These are phyloP conservation scores for Boletellus ananas DNA, from an alignment of 768 basidiomycete genomes.

Conservation along the genomic window DNA sequence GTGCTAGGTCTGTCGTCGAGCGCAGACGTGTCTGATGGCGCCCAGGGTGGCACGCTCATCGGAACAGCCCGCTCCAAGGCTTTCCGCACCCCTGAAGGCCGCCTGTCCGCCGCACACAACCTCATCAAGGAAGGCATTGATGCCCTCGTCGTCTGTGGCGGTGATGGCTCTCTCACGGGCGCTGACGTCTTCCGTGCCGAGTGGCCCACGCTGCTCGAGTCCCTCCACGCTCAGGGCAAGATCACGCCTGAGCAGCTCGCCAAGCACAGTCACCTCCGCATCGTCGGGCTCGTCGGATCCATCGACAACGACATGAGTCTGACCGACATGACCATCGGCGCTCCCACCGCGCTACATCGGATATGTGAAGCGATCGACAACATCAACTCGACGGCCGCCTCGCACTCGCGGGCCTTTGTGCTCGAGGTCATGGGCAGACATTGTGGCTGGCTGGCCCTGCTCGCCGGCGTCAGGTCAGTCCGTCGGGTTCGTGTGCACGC, in stretches of 20 bases:
- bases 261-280: constrained; percentile 81
- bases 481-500: not conserved
- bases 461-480: constrained; percentile 84
- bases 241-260: constrained; percentile 73
- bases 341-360: constrained; percentile 89
- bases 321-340: constrained; percentile 97
- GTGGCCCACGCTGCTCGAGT: constrained; percentile 83
- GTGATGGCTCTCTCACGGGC: constrained; percentile 95
- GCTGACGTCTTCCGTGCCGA: constrained; percentile 92
- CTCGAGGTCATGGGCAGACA: constrained; percentile 99
- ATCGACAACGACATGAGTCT: constrained; percentile 99
- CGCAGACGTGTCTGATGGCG: not conserved
- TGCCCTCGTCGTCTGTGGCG: constrained; percentile 94
- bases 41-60: constrained; percentile 88
- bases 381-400: constrained; percentile 94
- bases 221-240: constrained; percentile 64
- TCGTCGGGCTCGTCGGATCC: constrained; percentile 97
- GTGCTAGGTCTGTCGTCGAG: constrained; percentile 15
- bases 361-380: constrained; percentile 99
- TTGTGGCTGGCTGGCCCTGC: constrained; percentile 96
- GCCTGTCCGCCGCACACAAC: constrained; percentile 84
- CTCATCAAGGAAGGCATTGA: constrained; percentile 96
- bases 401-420: constrained; percentile 96
- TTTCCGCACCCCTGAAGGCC: constrained; percentile 86
- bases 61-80: constrained; percentile 85